Evolutionary conservation across 2,329 filamentous ascomycete genomes (phyloP), one percentile per base, ranked within the genome.

Genomic region (Lachnellula occidentalis): DNA sequence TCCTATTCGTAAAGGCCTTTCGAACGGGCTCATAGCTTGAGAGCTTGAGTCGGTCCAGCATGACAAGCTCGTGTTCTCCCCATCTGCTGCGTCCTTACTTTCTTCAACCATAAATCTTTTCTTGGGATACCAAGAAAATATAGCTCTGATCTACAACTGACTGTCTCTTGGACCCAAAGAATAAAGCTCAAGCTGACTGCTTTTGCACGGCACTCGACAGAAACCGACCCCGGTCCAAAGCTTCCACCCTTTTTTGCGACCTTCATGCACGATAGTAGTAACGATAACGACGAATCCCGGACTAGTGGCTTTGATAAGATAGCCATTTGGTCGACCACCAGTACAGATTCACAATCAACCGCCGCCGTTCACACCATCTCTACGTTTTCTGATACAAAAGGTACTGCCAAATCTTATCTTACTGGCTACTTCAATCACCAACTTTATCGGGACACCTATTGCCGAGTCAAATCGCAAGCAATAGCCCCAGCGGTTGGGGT

Each of bases 401-500:
- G 49, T 27, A 27, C 41, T 45, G 45, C 48, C 37, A 34, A 52
- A 51, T 21, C 53, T 48, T 39, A 51, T 53, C 53, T 61, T 11
- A 61, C 55, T 63, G 59, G 59, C 54, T 51, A 49, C 53, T 54
- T 36, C 24, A 19, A 47, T 53, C 50, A 36, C 56, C 37, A 49
- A 51, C 55, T 53, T 22, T 41, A 24, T 59, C 49, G 50, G 45
- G 22, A 31, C 43, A 55, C 53, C 37, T 41, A 58, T 51, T 39
- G 58, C 41, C 56, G 51, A 52, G 58, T 55, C 58, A 47, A 48
- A 56, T 57, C 55, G 45, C 55, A 62, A 59, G 56, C 62, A 67
- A 66, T 64, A 66, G 60, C 55, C 43, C 54, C 64, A 65, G 66
- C 65, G 64, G 63, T 61, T 65, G 63, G 58, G 58, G 63, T 67